Evolutionary conservation across 2,329 filamentous ascomycete genomes (phyloP), one percentile per base, ranked within the genome.

Genomic region (Penicillium expansum): DNA sequence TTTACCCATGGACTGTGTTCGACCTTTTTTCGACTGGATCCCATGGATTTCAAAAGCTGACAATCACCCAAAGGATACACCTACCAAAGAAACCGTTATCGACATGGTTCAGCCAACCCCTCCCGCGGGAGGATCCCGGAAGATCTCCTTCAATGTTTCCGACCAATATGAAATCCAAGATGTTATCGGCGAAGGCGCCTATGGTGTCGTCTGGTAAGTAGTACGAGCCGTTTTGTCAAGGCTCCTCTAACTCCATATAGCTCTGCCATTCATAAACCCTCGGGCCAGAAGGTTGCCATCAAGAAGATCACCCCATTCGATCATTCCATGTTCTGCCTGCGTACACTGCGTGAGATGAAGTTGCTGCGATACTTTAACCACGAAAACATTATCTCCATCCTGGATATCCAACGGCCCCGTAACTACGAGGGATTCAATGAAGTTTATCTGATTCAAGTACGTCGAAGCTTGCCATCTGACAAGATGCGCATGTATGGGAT

Each of bases 301-400:
- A 99, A 99, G 84, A 99, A 99, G 85, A 99, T 99, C 71, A 97
- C 92, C 0, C 94, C 94, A 6, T 99, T 99, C 77, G 94, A 99
- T 72, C 94, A 97, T 76, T 96, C 92, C 74, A 97, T 97, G 92
- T 97, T 97, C 83, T 97, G 93, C 76, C 80, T 99, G 70, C 85
- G 94, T 75, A 99, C 94, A 1, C 82, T 99, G 65, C 92, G 94
- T 76, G 94, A 99, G 80, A 99, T 99, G 94, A 99, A 99, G 85
- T 83, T 99, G 56, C 81, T 99, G 70, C 86, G 94, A 70, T 97
- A 99, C 79, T 99, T 99, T 82, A 99, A 97, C 80, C 94, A 99
- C 75, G 94, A 99, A 79, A 99, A 99, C 79, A 97, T 99, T 80
- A 99, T 99, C 74, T 97, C 92, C 51, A 99, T 99, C 69, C 86